phyloP scores from a whole-genome alignment of 345 rosid species.

The Ceriops tagal region DNA sequence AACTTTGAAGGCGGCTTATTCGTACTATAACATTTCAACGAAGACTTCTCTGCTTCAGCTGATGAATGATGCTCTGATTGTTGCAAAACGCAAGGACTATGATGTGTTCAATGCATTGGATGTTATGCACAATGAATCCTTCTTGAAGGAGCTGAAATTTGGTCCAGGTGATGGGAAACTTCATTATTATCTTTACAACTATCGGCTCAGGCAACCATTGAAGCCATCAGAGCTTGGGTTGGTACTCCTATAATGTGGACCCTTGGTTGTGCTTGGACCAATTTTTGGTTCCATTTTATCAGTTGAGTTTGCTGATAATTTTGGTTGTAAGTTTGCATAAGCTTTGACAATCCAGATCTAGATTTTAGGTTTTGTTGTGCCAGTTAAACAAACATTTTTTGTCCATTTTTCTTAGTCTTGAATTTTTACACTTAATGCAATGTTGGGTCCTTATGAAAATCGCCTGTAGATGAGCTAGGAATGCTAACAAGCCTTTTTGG shows the following conservation, averaged over 20 bases:
- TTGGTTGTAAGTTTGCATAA: not conserved
- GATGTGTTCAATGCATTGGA: slow-evolving; percentile 86
- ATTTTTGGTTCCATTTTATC: not conserved
- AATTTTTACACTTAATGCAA: not conserved
- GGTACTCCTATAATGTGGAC: slow-evolving; percentile 51
- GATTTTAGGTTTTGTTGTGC: not conserved
- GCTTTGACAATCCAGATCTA: not conserved
- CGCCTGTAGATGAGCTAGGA: too few relatives aligned
- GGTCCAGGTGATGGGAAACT: slow-evolving; percentile 92
- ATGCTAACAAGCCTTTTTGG: too few relatives aligned
- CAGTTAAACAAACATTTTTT: not conserved
- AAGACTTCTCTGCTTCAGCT: slow-evolving; percentile 78
- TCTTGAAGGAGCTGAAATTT: slow-evolving; percentile 80
- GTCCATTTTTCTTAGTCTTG: not conserved
- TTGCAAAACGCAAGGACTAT: slow-evolving; percentile 68
- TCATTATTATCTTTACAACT: slow-evolving; percentile 79
- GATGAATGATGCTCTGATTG: slow-evolving; percentile 77
- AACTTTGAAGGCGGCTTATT: slow-evolving; percentile 77
- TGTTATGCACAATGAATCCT: slow-evolving; percentile 77
- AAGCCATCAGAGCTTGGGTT: slow-evolving; percentile 78
- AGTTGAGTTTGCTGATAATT: not conserved
- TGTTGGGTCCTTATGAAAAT: not conserved
- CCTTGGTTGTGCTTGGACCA: not conserved
- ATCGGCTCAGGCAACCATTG: slow-evolving; percentile 51
- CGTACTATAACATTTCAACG: slow-evolving; percentile 75